Percentiles rank a stretch among this genome's conserved stretches.
Evolutionary conservation across 2,329 filamentous ascomycete species (phyloP).

Genomic region (Scytalidium sp.): DNA sequence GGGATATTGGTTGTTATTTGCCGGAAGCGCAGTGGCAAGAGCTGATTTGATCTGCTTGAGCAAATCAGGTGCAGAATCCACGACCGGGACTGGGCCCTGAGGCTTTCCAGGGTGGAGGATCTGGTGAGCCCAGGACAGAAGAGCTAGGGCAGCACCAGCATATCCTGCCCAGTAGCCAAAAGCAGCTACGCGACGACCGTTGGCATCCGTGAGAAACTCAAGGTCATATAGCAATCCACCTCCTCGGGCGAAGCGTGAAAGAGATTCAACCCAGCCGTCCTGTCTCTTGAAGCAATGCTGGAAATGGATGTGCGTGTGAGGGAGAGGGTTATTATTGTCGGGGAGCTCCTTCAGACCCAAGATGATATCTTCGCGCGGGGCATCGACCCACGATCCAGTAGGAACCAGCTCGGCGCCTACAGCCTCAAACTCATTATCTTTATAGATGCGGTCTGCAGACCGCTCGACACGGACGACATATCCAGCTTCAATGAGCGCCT

Average conservation of each 20-base stretch:
- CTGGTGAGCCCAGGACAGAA: slow-evolving; percentile 79
- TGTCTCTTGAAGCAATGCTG: slow-evolving; percentile 71
- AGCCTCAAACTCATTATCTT: slow-evolving; percentile 58
- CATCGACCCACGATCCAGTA: slow-evolving; percentile 65
- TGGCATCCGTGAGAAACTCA: slow-evolving; percentile 76
- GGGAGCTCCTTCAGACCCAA: slow-evolving; percentile 77
- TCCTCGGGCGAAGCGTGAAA: slow-evolving; percentile 72
- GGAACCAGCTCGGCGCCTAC: slow-evolving; percentile 64
- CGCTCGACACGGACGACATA: slow-evolving; percentile 68
- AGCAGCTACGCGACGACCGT: slow-evolving; percentile 57
- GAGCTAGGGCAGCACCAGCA: slow-evolving; percentile 62
- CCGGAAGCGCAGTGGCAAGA: background rate
- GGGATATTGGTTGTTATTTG: slow-evolving; percentile 51
- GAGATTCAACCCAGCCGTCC: slow-evolving; percentile 69
- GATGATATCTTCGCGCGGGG: slow-evolving; percentile 66
- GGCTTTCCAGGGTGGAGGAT: slow-evolving; percentile 51
- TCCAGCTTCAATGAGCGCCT: slow-evolving; percentile 64
- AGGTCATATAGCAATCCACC: slow-evolving; percentile 74
- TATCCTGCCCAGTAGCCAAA: slow-evolving; percentile 66
- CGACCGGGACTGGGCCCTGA: background rate
- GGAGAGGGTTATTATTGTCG: slow-evolving; percentile 48
- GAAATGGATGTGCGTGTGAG: slow-evolving; percentile 64
- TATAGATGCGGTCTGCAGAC: slow-evolving; percentile 63
- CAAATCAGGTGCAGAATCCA: background rate
- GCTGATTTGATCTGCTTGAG: background rate